A percentile compares a stretch with the other conserved stretches of the same genome.
Conservation (phyloP, 2,329 filamentous ascomycete genomes). For the Falciphora oryzae region DNA sequence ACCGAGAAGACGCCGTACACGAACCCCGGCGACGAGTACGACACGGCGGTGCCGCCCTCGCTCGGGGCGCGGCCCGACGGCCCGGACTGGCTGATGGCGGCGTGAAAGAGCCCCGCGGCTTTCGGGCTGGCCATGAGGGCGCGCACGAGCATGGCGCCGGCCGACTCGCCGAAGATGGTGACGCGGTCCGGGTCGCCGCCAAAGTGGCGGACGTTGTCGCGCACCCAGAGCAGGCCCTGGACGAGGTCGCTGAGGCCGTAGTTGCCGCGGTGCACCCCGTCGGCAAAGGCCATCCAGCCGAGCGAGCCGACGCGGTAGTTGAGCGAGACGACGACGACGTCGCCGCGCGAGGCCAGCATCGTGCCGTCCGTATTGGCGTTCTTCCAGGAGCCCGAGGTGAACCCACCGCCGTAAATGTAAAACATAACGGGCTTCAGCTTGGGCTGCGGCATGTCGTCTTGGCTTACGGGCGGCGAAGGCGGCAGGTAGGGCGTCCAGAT, state of each 20-base stretch:
- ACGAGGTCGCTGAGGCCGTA: constrained; percentile 36
- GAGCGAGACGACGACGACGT: constrained; percentile 36
- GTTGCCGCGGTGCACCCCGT: constrained; percentile 33
- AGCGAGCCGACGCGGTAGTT: constrained; percentile 32
- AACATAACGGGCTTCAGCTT: constrained; percentile 39
- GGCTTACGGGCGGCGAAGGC: background rate
- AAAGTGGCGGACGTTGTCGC: constrained; percentile 28
- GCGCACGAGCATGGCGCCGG: constrained; percentile 21
- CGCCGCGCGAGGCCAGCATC: constrained; percentile 37
- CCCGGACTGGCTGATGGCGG: constrained; percentile 25
- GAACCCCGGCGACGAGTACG: constrained; percentile 18
- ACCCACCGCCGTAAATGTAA: constrained; percentile 39
- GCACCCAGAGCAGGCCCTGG: constrained; percentile 33
- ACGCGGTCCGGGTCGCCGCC: constrained; percentile 27
- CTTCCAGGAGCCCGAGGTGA: constrained; percentile 33
- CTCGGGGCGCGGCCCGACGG: constrained; percentile 20
- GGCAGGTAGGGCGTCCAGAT: constrained; percentile 32
- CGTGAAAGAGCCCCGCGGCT: constrained; percentile 24
- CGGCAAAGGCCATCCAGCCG: constrained; percentile 24
- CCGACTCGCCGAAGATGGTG: constrained; percentile 31
- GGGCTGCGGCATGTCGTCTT: constrained; percentile 13
- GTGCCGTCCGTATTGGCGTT: constrained; percentile 40
- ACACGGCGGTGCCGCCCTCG: constrained; percentile 14
- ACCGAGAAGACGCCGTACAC: constrained; percentile 18
- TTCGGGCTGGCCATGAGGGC: constrained; percentile 22